Percentiles rank a stretch among this genome's conserved stretches.
Evolutionary conservation across 305 asterid species (phyloP).

Genomic region (Nicotiana rustica): DNA sequence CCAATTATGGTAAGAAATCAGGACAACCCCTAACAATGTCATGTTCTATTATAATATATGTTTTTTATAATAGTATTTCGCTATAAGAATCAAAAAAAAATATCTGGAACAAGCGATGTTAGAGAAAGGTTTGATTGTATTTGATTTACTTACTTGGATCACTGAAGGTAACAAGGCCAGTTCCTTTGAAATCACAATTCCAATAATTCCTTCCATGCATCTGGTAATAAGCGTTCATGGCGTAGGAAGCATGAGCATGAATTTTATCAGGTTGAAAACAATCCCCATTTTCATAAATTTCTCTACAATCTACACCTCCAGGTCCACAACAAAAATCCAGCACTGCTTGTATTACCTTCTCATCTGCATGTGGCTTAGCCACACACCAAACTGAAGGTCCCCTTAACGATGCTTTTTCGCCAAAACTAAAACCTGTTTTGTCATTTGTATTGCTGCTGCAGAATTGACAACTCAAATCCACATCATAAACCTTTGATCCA

Average conservation of each 20-base stretch:
- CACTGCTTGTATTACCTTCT: conserved; percentile 61
- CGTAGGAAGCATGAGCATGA: conserved; percentile 63
- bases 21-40: no score
- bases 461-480: conserved; percentile 66
- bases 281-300: conserved; percentile 52
- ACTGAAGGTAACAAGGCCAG: conserved; percentile 64
- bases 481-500: conserved; percentile 56
- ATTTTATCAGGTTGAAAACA: conserved; percentile 52
- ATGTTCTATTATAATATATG: no score
- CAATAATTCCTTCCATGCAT: conserved; percentile 75
- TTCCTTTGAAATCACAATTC: conserved; percentile 68
- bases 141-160: conserved; percentile 57
- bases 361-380: conserved; percentile 77
- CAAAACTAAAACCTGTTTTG: conserved; percentile 46
- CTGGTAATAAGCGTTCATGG: conserved; percentile 68
- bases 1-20: no score
- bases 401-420: conserved; percentile 47
- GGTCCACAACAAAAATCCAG: conserved; percentile 65
- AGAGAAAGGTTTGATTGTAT: no score
- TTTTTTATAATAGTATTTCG: no score
- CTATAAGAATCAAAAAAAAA: background rate
- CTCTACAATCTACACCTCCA: conserved; percentile 69
- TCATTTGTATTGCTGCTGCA: conserved; percentile 47
- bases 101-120: background rate
- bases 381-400: conserved; percentile 89